Conservation (phyloP, 108 stramenopile species). For the Heterococcus sp. region DNA sequence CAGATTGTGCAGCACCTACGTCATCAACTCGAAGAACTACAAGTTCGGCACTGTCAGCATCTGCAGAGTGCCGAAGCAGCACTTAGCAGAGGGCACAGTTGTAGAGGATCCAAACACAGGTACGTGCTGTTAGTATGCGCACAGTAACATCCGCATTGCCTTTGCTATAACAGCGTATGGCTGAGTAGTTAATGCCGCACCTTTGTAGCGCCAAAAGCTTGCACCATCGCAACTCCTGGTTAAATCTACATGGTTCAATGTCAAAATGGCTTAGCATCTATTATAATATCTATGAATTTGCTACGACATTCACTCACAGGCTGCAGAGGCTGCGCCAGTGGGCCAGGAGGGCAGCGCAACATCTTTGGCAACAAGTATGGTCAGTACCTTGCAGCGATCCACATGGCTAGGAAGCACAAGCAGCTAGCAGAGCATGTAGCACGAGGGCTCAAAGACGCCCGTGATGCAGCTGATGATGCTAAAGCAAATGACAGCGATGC, state of each 20-base stretch:
- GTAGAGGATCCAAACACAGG: slow-evolving; percentile 45
- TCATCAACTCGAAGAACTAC: slow-evolving; percentile 96
- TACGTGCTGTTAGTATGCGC: too few relatives aligned
- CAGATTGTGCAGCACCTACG: slow-evolving; percentile 94
- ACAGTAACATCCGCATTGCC: too few relatives aligned
- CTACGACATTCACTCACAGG: too few relatives aligned
- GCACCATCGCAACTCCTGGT: too few relatives aligned
- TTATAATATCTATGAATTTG: too few relatives aligned
- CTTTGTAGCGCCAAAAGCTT: too few relatives aligned
- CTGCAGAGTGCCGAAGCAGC: slow-evolving; percentile 72
- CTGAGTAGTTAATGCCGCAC: too few relatives aligned
- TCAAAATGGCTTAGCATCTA: too few relatives aligned
- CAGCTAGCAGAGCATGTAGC: slow-evolving; percentile 27
- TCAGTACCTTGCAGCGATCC: slow-evolving; percentile 94
- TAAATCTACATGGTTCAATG: too few relatives aligned
- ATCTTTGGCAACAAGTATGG: slow-evolving; percentile 99
- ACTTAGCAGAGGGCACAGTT: slow-evolving; percentile 46
- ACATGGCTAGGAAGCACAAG: slow-evolving; percentile 70
- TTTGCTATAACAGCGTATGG: too few relatives aligned
- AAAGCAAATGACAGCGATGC: slow-evolving; percentile 44
- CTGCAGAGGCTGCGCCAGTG: slow-evolving; percentile 94
- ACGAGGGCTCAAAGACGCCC: slow-evolving; percentile 11
- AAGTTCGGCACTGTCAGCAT: slow-evolving; percentile 96
- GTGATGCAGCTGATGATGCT: slow-evolving; percentile 31
- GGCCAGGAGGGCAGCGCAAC: slow-evolving; percentile 81